Evolutionary conservation across 2,329 filamentous ascomycete genomes (phyloP).

Genomic region (Aureobasidium sp.): DNA sequence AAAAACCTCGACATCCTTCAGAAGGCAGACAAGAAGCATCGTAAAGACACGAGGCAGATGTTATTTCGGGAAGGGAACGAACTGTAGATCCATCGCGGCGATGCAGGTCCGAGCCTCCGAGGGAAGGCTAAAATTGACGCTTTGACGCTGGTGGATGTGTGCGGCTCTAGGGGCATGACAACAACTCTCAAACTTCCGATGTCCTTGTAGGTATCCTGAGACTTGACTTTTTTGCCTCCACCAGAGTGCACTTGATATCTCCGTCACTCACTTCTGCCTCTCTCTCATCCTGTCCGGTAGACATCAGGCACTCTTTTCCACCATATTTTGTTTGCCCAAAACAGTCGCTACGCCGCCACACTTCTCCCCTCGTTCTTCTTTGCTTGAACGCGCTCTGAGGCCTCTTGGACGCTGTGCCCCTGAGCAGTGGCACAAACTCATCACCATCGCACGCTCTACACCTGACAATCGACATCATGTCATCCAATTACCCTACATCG

Average conservation of each 20-base stretch:
- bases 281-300: not conserved
- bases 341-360: not conserved
- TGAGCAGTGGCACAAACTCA: not conserved
- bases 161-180: not conserved
- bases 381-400: not conserved
- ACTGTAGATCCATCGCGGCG: not conserved
- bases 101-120: not conserved
- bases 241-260: not conserved
- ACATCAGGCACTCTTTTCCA: not conserved
- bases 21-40: not conserved
- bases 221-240: not conserved
- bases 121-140: too few relatives aligned
- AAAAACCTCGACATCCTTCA: not conserved
- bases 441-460: not conserved
- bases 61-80: not conserved
- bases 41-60: not conserved
- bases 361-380: not conserved
- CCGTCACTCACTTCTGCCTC: not conserved
- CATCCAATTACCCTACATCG: conserved; percentile 4
- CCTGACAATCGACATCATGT: not conserved
- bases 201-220: not conserved
- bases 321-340: not conserved
- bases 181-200: not conserved
- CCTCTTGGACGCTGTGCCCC: not conserved
- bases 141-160: too few relatives aligned